Conservation (phyloP, 1,139 yeast species). For the Pneumocystis murina region DNA sequence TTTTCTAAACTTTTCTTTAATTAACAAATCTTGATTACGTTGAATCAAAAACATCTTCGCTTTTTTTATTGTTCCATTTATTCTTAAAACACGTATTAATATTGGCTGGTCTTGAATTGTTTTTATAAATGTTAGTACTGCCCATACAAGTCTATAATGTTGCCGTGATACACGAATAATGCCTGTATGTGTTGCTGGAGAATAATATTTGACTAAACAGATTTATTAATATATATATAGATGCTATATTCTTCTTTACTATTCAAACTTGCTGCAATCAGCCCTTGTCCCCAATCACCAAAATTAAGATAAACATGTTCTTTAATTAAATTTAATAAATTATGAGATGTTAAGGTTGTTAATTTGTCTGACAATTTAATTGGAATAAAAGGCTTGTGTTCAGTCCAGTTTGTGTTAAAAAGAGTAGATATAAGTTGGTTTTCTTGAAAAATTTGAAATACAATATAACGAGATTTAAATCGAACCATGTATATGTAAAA, state of each 20-base stretch:
- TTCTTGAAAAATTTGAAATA: not conserved
- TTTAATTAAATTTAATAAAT: not conserved
- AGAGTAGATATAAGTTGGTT: not conserved
- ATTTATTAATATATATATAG: not conserved
- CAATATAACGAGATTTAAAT: not conserved
- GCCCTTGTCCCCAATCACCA: not conserved
- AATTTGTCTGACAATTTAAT: not conserved
- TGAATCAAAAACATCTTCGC: slow-evolving; percentile 37
- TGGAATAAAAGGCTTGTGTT: not conserved
- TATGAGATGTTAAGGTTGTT: not conserved
- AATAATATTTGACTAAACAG: slow-evolving; percentile 54
- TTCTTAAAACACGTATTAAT: slow-evolving; percentile 48
- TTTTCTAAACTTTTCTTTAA: slow-evolving; percentile 3
- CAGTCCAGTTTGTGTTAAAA: not conserved
- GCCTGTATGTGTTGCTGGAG: slow-evolving; percentile 70
- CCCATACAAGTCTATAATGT: slow-evolving; percentile 46
- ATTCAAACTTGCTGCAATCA: not conserved
- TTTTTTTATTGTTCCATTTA: slow-evolving; percentile 81
- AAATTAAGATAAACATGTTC: slow-evolving; percentile 1
- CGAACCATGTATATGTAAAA: not conserved
- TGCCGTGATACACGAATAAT: slow-evolving; percentile 64
- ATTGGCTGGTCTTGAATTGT: slow-evolving; percentile 39
- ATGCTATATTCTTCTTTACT: not conserved
- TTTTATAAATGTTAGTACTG: slow-evolving; percentile 48
- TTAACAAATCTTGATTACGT: not conserved